phyloP scores from a whole-genome alignment of 2,329 filamentous ascomycete species.

The Sporothrix mexicana region DNA sequence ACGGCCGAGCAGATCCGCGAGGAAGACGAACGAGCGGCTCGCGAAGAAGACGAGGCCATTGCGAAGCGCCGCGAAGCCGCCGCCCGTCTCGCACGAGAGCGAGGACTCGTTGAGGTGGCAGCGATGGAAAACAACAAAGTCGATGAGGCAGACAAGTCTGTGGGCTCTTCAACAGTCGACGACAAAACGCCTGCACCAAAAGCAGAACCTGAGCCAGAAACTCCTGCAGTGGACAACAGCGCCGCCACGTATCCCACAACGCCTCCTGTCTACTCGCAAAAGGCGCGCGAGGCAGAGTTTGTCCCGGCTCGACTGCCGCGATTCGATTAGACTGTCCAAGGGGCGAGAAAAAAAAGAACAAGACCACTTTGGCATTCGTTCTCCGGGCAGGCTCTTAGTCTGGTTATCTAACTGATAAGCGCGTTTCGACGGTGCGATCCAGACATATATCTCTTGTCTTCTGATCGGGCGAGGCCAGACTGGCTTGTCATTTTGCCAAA shows the following conservation, averaged over 20 bases:
- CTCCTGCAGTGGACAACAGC: neutral
- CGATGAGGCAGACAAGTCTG: neutral
- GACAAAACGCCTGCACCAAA: neutral
- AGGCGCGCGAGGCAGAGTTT: conserved; percentile 48
- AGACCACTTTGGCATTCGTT: neutral
- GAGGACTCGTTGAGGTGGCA: conserved; percentile 49
- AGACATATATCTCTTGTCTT: no score
- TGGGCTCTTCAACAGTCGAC: neutral
- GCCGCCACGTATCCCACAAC: neutral
- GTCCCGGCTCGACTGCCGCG: conserved; percentile 65
- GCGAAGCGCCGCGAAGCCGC: conserved; percentile 61
- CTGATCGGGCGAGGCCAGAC: no score
- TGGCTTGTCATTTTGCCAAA: no score
- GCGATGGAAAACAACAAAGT: neutral
- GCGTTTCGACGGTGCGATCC: neutral
- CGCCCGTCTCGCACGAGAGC: conserved; percentile 55
- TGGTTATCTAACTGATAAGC: no score
- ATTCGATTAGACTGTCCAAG: conserved; percentile 47
- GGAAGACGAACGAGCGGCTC: conserved; percentile 59
- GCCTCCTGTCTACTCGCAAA: conserved; percentile 1
- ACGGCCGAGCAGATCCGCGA: conserved; percentile 59
- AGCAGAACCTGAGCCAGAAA: neutral
- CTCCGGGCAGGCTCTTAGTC: neutral
- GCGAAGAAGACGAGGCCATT: conserved; percentile 60
- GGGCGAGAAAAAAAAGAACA: neutral